Conservation (phyloP, 1,284 basidiomycete species). For the Irpex rosettiformis region DNA sequence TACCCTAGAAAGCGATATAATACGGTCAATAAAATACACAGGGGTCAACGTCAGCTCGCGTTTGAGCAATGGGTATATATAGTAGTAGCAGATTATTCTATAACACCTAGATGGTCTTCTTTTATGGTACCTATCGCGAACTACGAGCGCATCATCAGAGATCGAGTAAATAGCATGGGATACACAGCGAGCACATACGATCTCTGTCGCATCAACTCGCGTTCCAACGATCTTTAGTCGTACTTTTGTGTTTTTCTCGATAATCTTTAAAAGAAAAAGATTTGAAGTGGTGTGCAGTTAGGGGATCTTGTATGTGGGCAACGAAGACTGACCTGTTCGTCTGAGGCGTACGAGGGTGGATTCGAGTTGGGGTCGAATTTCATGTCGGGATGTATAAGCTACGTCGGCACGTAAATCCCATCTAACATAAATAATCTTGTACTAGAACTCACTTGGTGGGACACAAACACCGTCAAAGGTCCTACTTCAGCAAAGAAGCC, state of each 20-base stretch:
- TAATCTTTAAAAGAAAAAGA: slow-evolving; percentile 49
- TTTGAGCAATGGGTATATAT: too few relatives aligned
- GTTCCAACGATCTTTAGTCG: slow-evolving; percentile 97
- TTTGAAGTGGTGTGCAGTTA: too few relatives aligned
- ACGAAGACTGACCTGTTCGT: slow-evolving; percentile 63
- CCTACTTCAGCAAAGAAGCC: slow-evolving; percentile 98
- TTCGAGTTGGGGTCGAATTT: slow-evolving; percentile 91
- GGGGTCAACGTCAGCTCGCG: too few relatives aligned
- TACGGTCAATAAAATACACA: too few relatives aligned
- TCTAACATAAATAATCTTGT: slow-evolving; percentile 9
- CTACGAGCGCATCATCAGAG: slow-evolving; percentile 34
- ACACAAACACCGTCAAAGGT: slow-evolving; percentile 89
- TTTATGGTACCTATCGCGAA: slow-evolving; percentile 94
- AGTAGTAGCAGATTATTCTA: slow-evolving; percentile 39
- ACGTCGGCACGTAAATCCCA: slow-evolving; percentile 14
- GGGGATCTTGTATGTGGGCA: too few relatives aligned
- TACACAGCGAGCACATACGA: slow-evolving; percentile 52
- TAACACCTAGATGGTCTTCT: slow-evolving; percentile 90
- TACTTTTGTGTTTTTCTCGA: slow-evolving; percentile 91
- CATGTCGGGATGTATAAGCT: slow-evolving; percentile 93
- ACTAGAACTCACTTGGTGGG: slow-evolving; percentile 76
- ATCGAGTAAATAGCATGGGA: background rate
- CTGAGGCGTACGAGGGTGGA: slow-evolving; percentile 87
- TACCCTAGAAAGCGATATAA: too few relatives aligned
- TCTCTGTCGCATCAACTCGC: slow-evolving; percentile 95